A percentile compares a stretch with the other conserved stretches of the same genome.
phyloP scores from a whole-genome alignment of 192 early-diverging fungal genomes.

The Umbelopsis sp. region DNA sequence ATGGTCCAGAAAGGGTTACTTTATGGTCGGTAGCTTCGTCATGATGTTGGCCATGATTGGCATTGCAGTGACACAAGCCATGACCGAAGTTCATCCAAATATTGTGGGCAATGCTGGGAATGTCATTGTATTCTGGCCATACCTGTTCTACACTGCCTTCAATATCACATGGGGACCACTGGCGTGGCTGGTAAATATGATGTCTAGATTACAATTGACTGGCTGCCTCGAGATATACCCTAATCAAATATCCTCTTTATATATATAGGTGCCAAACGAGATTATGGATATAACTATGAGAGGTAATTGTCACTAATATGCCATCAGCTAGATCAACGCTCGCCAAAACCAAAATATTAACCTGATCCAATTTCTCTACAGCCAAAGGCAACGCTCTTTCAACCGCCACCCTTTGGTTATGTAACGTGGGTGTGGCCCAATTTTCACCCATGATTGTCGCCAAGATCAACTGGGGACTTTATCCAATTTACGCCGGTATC shows the following conservation, averaged over 20 bases:
- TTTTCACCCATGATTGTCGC: constrained; percentile 63
- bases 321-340: too few species aligned
- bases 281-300: constrained; percentile 73
- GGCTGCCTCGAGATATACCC: too few species aligned
- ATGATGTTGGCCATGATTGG: constrained; percentile 13
- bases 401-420: constrained; percentile 76
- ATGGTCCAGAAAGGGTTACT: constrained; percentile 1
- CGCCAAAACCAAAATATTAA: too few species aligned
- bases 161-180: constrained; percentile 77
- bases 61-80: neutral
- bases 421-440: constrained; percentile 63
- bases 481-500: constrained; percentile 55
- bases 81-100: constrained; percentile 1
- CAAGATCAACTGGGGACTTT: constrained; percentile 50
- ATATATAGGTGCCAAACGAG: constrained; percentile 39
- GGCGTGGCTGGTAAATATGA: constrained; percentile 52
- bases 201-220: too few species aligned
- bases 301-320: too few species aligned
- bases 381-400: constrained; percentile 70
- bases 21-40: constrained; percentile 3
- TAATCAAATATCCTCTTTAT: neutral
- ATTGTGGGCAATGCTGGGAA: constrained; percentile 1
- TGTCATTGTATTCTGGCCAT: constrained; percentile 21
- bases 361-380: too few species aligned
- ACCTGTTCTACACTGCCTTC: constrained; percentile 65